phyloP scores from a whole-genome alignment of 1,284 basidiomycete genomes.

The Puccinia horiana region DNA sequence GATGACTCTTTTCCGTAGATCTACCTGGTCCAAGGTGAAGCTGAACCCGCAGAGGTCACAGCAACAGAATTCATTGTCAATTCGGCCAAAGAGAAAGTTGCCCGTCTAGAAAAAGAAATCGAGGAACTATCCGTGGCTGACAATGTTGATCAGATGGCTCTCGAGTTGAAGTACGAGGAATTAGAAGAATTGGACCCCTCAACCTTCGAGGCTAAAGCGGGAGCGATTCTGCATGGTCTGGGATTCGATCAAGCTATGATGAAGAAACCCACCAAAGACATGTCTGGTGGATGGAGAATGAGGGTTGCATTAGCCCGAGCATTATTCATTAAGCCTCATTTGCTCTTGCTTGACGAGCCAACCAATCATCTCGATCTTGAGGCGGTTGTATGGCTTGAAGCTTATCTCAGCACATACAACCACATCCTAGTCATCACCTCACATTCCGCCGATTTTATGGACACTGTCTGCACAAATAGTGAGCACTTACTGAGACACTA shows the following conservation, averaged over 20 bases:
- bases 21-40: constrained; percentile 93
- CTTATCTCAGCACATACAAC: constrained; percentile 95
- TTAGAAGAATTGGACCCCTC: constrained; percentile 93
- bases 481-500: background rate
- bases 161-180: constrained; percentile 90
- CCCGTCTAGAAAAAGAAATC: constrained; percentile 89
- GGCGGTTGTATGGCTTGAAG: constrained; percentile 98
- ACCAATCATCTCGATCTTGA: constrained; percentile 88
- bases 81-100: constrained; percentile 90
- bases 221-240: constrained; percentile 92
- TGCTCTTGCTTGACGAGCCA: constrained; percentile 61
- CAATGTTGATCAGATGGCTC: constrained; percentile 79
- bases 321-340: constrained; percentile 91
- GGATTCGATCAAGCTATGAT: constrained; percentile 91
- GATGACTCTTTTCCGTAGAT: constrained; percentile 62
- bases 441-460: constrained; percentile 99
- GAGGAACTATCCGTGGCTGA: constrained; percentile 90
- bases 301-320: constrained; percentile 94
- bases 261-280: constrained; percentile 94
- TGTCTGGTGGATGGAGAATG: constrained; percentile 99
- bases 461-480: constrained; percentile 63
- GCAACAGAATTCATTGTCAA: constrained; percentile 94
- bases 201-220: constrained; percentile 94
- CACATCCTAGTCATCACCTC: constrained; percentile 95
- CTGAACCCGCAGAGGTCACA: constrained; percentile 92